Base-by-base conservation (phyloP, 495 filamentous ascomycete species). In the Letharia lupina region DNA sequence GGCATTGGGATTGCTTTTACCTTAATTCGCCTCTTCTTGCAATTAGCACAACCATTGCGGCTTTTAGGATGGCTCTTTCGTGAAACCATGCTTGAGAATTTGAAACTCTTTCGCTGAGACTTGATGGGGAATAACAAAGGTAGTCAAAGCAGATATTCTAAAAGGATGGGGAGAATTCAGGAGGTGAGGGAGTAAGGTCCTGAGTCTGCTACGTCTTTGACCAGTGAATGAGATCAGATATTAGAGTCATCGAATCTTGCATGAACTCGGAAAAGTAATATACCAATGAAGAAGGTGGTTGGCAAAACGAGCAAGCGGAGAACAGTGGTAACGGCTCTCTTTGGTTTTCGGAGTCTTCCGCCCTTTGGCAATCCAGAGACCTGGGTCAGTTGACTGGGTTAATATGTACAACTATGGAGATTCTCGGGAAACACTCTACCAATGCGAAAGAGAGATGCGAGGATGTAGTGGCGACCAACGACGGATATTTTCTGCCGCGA, bases 11-110 rank as follows among this genome's bases (percentile, higher is more conserved):
- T 39, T 65, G 45, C 40, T 52, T n/a, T 58, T 64, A 72, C 70
- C 65, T 72, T 72, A 54, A 72, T 72, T 37, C 70, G 60, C 23
- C 70, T 48, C 58, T 69, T 72, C 45, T 72, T 72, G 66, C 70
- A 72, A 6, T 72, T 67, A 37, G 65, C 59, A 50, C 70, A 72
- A 42, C 70, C 70, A 31, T 66, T 72, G 13, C 70, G 68, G 58
- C 66, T 68, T 37, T 72, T 72, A 37, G 66, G 70, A 56, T 72
- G 70, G 60, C 66, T 70, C 58, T 70, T 72, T 12, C 70, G 69
- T 31, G 70, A 70, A 15, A 72, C 68, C 70, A 72, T 71, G 4
- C 9, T 62, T n/a, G 12, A n/a, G 3, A 20, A 42, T 37, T 5
- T 37, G 23, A 28, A 28, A 28, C 23, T 28, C 31, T 13, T 50